Conservation (phyloP, 768 basidiomycete genomes). For the Royoungia palumana region DNA sequence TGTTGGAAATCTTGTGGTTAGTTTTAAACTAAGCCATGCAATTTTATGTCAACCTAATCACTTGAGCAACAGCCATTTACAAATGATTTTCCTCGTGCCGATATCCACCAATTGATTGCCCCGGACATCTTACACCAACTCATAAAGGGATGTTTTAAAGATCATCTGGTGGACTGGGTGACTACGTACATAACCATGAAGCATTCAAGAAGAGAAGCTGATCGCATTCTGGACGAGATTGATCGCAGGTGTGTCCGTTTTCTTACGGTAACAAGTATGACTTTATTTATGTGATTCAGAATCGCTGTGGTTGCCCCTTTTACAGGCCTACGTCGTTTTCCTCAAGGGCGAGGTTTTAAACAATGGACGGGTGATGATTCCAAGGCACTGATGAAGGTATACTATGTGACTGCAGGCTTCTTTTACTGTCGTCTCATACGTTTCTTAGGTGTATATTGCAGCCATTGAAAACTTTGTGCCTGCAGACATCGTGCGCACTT, state of each 20-base stretch:
- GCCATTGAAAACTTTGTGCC: neutral
- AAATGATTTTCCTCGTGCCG: slow-evolving; percentile 26
- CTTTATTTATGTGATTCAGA: no score
- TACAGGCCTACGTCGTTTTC: slow-evolving; percentile 29
- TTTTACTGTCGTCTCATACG: no score
- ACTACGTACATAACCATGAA: neutral
- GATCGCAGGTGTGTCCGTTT: neutral
- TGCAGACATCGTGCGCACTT: neutral
- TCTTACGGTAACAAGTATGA: no score
- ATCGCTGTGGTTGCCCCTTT: slow-evolving; percentile 29
- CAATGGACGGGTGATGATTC: slow-evolving; percentile 40
- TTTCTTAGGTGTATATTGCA: neutral
- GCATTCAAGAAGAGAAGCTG: neutral
- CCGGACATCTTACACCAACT: slow-evolving; percentile 18
- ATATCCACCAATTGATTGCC: slow-evolving; percentile 30
- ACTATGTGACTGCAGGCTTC: neutral
- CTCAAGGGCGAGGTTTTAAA: slow-evolving; percentile 30
- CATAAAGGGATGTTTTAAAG: neutral
- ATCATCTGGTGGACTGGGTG: neutral
- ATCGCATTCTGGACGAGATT: neutral
- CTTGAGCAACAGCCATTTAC: slow-evolving; percentile 38
- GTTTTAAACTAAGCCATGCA: no score
- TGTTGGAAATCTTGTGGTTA: slow-evolving; percentile 3
- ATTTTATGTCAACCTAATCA: no score
- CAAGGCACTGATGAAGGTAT: slow-evolving; percentile 37